Base-by-base conservation (phyloP, 2,329 filamentous ascomycete species). In the Epichloe scottii region DNA sequence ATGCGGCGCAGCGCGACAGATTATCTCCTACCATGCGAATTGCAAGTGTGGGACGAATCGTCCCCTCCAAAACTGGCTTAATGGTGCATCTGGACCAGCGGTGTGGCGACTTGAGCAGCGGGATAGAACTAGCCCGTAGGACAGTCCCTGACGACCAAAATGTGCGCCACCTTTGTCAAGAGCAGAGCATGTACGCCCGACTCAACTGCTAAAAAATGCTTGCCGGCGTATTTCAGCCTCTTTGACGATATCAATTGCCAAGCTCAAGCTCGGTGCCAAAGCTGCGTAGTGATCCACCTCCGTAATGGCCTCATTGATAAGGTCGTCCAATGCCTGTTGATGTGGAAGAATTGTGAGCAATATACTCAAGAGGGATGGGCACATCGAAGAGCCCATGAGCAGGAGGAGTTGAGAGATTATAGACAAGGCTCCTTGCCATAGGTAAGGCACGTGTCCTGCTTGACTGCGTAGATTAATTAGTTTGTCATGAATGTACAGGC, bases 311-410 rank as follows among this genome's bases (percentile, higher is more conserved):
- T 87, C 81, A 60, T 82, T 82, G 66, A 91, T 87, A 58, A 91
- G 88, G 52, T 79, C 75, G 65, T 90, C 85, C 58, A 90, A 78
- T 37, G 81, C 73, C 55, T 81, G 75, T 49, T 74, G 71, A 55
- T 76, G 73, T 33, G 77, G 71, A 4, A 81, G 73, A 23, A 82
- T 62, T 2, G 71, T 73, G 46, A 77, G 55, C 63, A 91, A 71
- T 40, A 90, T 81, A 47, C 72, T 76, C 23, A 79, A 81, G 3
- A 91, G 76, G 5, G 82, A 82, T 1, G 82, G 81, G 8, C 83
- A 89, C 81, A 91, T 87, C 15, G 84, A 89, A 15, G 87, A 85
- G 6, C 86, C 87, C 87, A 93, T 91, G 35, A 93, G 79, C 42
- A 93, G 73, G 15, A 93, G 72, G 2, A 85, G 85, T 66, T 93